A percentile compares a stretch with the other conserved stretches of the same genome.
Conservation (phyloP, 352 stramenopile genomes). For the Globisporangium spiculum region DNA sequence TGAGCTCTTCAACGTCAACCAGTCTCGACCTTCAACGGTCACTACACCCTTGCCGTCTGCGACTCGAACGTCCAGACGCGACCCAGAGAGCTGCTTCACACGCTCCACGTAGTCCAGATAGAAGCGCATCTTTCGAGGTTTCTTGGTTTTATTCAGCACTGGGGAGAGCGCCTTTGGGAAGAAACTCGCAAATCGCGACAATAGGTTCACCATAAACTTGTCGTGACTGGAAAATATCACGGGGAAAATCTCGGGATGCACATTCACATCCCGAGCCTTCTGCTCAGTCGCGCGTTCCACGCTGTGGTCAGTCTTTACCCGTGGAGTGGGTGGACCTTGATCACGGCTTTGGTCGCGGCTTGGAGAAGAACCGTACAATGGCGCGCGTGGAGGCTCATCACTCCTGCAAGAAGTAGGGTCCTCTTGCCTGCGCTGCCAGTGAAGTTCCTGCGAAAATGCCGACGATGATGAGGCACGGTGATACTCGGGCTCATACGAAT, state of each 20-base stretch:
- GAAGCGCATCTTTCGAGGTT: constrained; percentile 65
- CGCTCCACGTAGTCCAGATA: constrained; percentile 65
- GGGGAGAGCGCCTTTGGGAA: constrained; percentile 46
- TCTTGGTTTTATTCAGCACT: constrained; percentile 64
- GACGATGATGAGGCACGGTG: constrained; percentile 17
- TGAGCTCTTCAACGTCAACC: constrained; percentile 36
- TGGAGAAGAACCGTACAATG: neutral
- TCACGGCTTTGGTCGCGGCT: neutral
- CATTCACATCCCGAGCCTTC: neutral
- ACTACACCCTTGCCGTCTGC: constrained; percentile 34
- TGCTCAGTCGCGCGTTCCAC: neutral
- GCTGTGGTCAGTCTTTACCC: neutral
- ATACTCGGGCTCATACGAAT: constrained; percentile 18
- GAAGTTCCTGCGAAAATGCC: constrained; percentile 4
- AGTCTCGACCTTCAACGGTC: constrained; percentile 45
- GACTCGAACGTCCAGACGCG: constrained; percentile 42
- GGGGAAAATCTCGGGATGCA: constrained; percentile 24
- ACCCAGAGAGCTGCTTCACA: constrained; percentile 38
- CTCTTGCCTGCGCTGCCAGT: constrained; percentile 9
- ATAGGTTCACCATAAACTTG: constrained; percentile 39
- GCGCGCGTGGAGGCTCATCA: constrained; percentile 3
- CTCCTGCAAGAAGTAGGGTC: neutral
- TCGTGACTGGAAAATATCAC: constrained; percentile 54
- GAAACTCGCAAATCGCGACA: constrained; percentile 54
- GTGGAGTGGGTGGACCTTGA: neutral